Base-by-base conservation (phyloP, 306 rosid genomes). In the Malus orientalis region DNA sequence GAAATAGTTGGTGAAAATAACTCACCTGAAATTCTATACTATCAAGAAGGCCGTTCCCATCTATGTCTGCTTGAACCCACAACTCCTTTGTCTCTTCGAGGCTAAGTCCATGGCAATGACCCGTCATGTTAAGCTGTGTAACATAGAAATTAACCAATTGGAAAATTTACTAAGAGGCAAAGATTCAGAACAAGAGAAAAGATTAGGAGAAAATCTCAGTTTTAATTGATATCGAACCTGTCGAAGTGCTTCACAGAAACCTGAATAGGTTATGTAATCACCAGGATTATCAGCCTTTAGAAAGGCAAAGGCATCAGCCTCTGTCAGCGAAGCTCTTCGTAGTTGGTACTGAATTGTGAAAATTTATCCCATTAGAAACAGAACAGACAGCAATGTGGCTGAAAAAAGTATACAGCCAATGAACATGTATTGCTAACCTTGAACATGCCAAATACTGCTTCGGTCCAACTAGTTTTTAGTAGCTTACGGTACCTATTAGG, bases 401-500 rank as follows among this genome's bases (percentile, higher is more conserved):
- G 25, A 58, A 13, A 73, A 59, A 13, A 3, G 58, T 59, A 33
- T 25, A 33, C 4, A 36, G 36, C 14, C 32, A 29, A 45, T 44
- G 44, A 20, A 16, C 23, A 74, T 18, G 38, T 14, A 19, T 53
- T 32, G 13, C 75, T 69, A 53, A 90, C 97, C 97, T 90, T 92
- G 86, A 92, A 90, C 97, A 88, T 92, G 82, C 81, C 87, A 85
- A 88, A 89, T 63, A 92, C 93, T 27, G 96, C 90, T 82, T 92
- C 90, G 69, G 69, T 90, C 97, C 96, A 92, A 78, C 96, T 92
- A 55, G 96, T 87, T 77, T 87, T 88, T 32, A 90, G 86, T 69
- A 90, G 82, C 77, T 88, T 88, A 42, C 87, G 84, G 68, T 92
- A 88, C 55, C 85, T 88, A 73, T 92, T 88, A 11, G 97, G 97